A percentile compares a stretch with the other conserved stretches of the same genome.
These are phyloP conservation scores for Aspergillus cejpii DNA, from an alignment of 2,329 filamentous ascomycete genomes.

Conservation along the genomic window DNA sequence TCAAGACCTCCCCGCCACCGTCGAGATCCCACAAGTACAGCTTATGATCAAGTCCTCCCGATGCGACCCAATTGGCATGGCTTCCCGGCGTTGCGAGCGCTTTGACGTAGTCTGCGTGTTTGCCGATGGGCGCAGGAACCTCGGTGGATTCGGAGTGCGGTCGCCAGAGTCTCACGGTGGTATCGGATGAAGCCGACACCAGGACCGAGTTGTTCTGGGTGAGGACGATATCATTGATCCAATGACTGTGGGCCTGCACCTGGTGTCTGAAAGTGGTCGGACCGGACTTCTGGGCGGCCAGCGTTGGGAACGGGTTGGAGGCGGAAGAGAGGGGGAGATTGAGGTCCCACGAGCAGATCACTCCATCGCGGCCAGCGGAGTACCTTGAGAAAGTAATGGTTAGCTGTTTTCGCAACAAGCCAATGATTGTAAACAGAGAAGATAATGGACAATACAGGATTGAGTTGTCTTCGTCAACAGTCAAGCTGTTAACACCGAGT, in stretches of 20 bases:
- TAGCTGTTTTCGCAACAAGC: neutral
- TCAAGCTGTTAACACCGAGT: slow-evolving; percentile 89
- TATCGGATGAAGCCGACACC: slow-evolving; percentile 87
- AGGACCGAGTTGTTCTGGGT: slow-evolving; percentile 70
- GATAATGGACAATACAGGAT: slow-evolving; percentile 65
- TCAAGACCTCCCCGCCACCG: slow-evolving; percentile 75
- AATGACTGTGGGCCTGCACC: slow-evolving; percentile 82
- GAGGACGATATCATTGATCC: slow-evolving; percentile 88
- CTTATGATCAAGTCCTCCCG: slow-evolving; percentile 85
- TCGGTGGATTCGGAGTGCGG: slow-evolving; percentile 59
- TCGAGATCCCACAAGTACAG: slow-evolving; percentile 91
- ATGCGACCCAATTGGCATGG: slow-evolving; percentile 78
- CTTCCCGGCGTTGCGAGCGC: slow-evolving; percentile 72
- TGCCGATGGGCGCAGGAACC: slow-evolving; percentile 72
- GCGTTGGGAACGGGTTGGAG: slow-evolving; percentile 15
- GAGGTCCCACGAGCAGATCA: slow-evolving; percentile 92
- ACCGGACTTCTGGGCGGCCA: slow-evolving; percentile 22
- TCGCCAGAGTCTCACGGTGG: slow-evolving; percentile 88
- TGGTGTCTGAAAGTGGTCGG: slow-evolving; percentile 54
- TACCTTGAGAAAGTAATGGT: slow-evolving; percentile 54
- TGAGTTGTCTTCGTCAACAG: slow-evolving; percentile 72
- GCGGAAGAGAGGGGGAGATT: slow-evolving; percentile 32
- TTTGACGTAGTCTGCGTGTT: slow-evolving; percentile 95
- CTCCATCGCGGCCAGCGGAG: slow-evolving; percentile 89
- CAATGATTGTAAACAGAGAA: neutral